Conservation (phyloP, 768 basidiomycete genomes). For the Amanita fuliginea region DNA sequence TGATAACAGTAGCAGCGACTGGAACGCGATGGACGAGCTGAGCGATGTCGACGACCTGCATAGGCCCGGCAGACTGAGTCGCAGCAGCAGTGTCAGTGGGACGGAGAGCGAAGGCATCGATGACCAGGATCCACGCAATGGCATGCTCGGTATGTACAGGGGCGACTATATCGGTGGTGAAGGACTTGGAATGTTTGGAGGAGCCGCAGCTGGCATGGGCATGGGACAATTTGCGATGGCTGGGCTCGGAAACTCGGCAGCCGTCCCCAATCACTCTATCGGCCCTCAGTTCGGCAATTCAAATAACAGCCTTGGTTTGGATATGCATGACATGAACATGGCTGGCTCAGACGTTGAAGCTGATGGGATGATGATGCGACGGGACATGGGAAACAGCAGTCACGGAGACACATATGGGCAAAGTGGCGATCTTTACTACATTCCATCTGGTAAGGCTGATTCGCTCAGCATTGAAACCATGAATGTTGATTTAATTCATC, state of each 20-base stretch:
- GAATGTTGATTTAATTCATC: slow-evolving; percentile 12
- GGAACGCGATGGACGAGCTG: slow-evolving; percentile 2
- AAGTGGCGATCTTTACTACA: slow-evolving; percentile 8
- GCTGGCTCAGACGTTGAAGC: slow-evolving; percentile 44
- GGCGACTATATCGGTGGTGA: slow-evolving; percentile 34
- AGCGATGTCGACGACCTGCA: slow-evolving; percentile 6
- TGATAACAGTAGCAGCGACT: slow-evolving; percentile 4
- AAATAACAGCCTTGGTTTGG: slow-evolving; percentile 1
- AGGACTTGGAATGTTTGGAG: slow-evolving; percentile 11
- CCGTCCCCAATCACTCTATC: neutral
- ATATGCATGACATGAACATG: slow-evolving; percentile 17
- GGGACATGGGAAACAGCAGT: neutral
- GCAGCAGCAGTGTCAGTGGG: slow-evolving; percentile 7
- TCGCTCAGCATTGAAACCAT: slow-evolving; percentile 11
- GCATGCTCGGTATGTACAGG: slow-evolving; percentile 40
- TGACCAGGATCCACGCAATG: slow-evolving; percentile 7
- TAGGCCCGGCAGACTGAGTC: neutral
- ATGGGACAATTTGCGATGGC: slow-evolving; percentile 3
- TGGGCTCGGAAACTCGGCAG: neutral
- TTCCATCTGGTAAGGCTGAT: slow-evolving; percentile 4
- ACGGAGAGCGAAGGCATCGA: slow-evolving; percentile 6
- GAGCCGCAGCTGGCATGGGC: slow-evolving; percentile 5
- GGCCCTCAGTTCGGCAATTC: slow-evolving; percentile 2
- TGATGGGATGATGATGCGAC: slow-evolving; percentile 35
- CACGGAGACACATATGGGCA: slow-evolving; percentile 2